Evolutionary conservation across 805 yeast genomes (phyloP).

Genomic region (Yarrowia yakushimensis): DNA sequence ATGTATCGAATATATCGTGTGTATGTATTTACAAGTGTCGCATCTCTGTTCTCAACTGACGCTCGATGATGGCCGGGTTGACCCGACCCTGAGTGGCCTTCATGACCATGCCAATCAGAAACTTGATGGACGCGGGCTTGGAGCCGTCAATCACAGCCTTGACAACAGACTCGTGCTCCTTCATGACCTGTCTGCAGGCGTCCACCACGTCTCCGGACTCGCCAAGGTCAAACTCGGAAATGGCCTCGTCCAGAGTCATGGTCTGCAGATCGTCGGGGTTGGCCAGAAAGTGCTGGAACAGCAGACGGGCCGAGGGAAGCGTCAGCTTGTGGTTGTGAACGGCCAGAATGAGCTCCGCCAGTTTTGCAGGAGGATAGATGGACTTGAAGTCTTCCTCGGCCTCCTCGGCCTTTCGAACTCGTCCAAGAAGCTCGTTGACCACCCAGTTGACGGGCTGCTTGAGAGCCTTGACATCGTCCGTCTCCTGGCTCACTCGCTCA

Average conservation of each 20-base stretch:
- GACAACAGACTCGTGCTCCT: constrained; percentile 52
- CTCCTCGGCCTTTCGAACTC: background rate
- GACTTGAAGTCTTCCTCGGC: constrained; percentile 26
- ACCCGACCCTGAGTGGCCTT: constrained; percentile 67
- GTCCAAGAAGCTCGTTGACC: constrained; percentile 74
- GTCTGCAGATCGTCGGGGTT: constrained; percentile 42
- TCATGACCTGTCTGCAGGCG: constrained; percentile 47
- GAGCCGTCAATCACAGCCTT: constrained; percentile 55
- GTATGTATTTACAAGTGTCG: background rate
- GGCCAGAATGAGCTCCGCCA: constrained; percentile 54
- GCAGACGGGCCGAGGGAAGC: constrained; percentile 60
- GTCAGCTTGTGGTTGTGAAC: constrained; percentile 52
- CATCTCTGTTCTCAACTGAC: background rate
- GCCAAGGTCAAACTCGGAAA: constrained; percentile 47
- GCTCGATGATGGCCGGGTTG: constrained; percentile 30
- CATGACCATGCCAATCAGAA: constrained; percentile 82
- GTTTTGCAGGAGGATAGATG: constrained; percentile 42
- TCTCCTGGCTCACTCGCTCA: constrained; percentile 29
- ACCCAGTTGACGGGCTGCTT: constrained; percentile 61
- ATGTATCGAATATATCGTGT: too few species aligned
- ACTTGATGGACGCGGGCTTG: constrained; percentile 63
- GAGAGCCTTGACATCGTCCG: constrained; percentile 41
- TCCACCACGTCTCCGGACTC: constrained; percentile 35
- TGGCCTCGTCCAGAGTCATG: constrained; percentile 42
- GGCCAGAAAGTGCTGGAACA: constrained; percentile 60